These are phyloP conservation scores for Thelonectria olida DNA, from an alignment of 2,329 filamentous ascomycete species.

Conservation along the genomic window DNA sequence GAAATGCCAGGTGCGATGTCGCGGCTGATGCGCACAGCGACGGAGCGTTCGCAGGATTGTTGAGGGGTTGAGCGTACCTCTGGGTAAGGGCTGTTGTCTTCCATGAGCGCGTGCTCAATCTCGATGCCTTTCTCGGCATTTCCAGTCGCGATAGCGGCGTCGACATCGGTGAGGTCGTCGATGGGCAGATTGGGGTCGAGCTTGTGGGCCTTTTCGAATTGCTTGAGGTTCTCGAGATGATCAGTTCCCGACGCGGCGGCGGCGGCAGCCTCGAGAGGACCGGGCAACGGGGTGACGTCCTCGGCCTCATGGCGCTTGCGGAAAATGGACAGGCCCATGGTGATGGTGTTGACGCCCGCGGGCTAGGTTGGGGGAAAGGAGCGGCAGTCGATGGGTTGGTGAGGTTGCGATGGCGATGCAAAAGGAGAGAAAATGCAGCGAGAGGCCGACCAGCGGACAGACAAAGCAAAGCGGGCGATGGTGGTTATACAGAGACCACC, in stretches of 20 bases:
- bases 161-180: constrained; percentile 68
- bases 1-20: constrained; percentile 1
- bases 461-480: constrained; percentile 7
- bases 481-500: constrained; percentile 23
- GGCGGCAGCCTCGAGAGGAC: constrained; percentile 50
- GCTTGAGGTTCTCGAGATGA: constrained; percentile 58
- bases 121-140: constrained; percentile 65
- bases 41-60: neutral
- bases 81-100: constrained; percentile 74
- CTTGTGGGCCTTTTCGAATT: constrained; percentile 68
- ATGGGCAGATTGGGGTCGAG: constrained; percentile 73
- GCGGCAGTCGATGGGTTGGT: constrained; percentile 7
- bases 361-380: constrained; percentile 3
- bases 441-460: constrained; percentile 6
- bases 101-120: constrained; percentile 66
- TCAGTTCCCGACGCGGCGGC: constrained; percentile 52
- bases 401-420: constrained; percentile 16
- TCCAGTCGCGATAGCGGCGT: constrained; percentile 63
- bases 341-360: constrained; percentile 23
- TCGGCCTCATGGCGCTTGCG: constrained; percentile 57
- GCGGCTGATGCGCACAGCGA: neutral
- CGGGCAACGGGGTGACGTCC: constrained; percentile 54
- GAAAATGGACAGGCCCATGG: constrained; percentile 51
- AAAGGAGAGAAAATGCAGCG: constrained; percentile 11
- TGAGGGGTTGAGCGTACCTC: constrained; percentile 56